These are phyloP conservation scores for Caloboletus inedulis DNA, from an alignment of 1,284 basidiomycete species.

Conservation along the genomic window DNA sequence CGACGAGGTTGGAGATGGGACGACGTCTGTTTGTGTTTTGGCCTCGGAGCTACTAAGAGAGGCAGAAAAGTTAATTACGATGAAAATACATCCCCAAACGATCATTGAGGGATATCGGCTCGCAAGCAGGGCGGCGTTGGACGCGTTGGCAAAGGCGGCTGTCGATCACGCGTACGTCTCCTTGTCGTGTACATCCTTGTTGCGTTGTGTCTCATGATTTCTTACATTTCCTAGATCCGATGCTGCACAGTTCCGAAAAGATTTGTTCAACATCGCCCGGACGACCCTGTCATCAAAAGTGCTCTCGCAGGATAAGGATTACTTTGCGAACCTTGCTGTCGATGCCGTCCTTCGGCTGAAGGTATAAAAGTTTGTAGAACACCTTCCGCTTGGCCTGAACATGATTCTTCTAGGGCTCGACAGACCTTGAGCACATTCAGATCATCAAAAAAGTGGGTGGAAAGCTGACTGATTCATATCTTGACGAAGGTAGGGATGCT, in stretches of 20 bases:
- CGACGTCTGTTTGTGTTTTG: conserved; percentile 91
- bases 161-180: conserved; percentile 77
- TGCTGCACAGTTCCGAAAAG: conserved; percentile 74
- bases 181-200: not conserved
- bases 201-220: not conserved
- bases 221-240: conserved; percentile 52
- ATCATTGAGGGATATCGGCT: conserved; percentile 98
- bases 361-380: conserved; percentile 37
- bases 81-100: conserved; percentile 98
- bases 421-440: conserved; percentile 97
- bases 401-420: conserved; percentile 66
- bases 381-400: conserved; percentile 1
- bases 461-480: conserved; percentile 97
- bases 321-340: conserved; percentile 98
- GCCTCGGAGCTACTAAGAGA: conserved; percentile 91
- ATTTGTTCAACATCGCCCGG: conserved; percentile 94
- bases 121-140: conserved; percentile 83
- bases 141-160: conserved; percentile 80
- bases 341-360: conserved; percentile 95
- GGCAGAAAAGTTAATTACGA: conserved; percentile 92
- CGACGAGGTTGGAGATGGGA: conserved; percentile 98
- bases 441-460: conserved; percentile 99
- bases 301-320: conserved; percentile 94
- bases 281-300: conserved; percentile 98
- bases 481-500: conserved; percentile 77